A percentile compares a stretch with the other conserved stretches of the same genome.
Conservation (phyloP, 441 rosid species). For the Adansonia grandidieri region DNA sequence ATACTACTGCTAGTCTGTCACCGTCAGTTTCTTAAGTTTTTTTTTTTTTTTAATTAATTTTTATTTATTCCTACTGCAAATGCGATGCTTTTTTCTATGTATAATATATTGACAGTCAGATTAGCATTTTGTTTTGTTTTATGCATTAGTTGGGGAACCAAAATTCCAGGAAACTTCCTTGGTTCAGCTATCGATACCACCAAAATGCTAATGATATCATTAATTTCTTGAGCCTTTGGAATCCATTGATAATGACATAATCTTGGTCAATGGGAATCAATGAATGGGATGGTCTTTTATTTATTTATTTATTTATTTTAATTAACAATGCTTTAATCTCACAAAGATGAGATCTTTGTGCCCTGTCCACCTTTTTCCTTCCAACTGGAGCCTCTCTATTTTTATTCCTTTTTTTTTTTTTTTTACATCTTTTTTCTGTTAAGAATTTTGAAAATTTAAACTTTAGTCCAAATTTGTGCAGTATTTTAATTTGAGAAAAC, state of each 20-base stretch:
- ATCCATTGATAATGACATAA: not conserved
- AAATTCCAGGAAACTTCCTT: constrained; percentile 14
- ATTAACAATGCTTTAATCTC: no score
- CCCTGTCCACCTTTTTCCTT: no score
- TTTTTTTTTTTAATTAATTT: not conserved
- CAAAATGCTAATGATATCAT: not conserved
- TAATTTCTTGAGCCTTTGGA: not conserved
- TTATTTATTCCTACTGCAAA: not conserved
- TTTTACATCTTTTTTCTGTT: no score
- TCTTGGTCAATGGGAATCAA: not conserved
- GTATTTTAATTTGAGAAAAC: no score
- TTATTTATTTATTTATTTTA: no score
- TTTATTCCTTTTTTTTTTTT: no score
- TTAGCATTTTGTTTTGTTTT: not conserved
- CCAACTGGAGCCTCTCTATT: no score
- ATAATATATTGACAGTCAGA: not conserved
- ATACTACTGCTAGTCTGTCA: not conserved
- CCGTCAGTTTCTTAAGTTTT: not conserved
- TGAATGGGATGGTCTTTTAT: not conserved
- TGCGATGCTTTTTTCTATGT: not conserved
- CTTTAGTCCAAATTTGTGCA: no score
- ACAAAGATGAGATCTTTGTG: no score
- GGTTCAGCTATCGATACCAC: not conserved
- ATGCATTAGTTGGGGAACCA: not conserved
- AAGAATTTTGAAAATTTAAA: no score